A percentile compares a stretch with the other conserved stretches of the same genome.
phyloP scores from a whole-genome alignment of 164 flowering plant species.

The Chimonanthus salicifolius region DNA sequence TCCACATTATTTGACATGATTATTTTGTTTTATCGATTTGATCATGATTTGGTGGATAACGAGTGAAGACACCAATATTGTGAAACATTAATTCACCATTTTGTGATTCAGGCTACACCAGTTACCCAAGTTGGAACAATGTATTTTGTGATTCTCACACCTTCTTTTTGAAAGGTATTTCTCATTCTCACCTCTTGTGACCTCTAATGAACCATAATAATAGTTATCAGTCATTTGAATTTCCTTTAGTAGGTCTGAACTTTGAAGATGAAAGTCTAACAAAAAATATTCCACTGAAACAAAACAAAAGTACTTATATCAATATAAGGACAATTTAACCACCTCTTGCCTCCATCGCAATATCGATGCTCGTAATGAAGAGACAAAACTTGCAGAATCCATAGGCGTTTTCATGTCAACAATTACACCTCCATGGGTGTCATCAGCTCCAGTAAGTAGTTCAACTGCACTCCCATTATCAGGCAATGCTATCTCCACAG shows the following conservation, averaged over 20 bases:
- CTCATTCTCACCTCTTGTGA: no score
- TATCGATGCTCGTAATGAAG: conserved; percentile 39
- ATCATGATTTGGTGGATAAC: no score
- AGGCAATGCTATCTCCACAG: conserved; percentile 5
- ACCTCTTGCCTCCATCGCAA: conserved; percentile 51
- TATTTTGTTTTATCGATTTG: no score
- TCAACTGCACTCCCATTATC: conserved; percentile 27
- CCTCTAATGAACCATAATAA: not conserved
- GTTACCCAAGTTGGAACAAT: no score
- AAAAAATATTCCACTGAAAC: not conserved
- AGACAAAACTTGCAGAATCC: conserved; percentile 31
- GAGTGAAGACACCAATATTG: no score
- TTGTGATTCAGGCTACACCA: no score
- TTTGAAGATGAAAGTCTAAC: not conserved
- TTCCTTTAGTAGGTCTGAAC: not conserved
- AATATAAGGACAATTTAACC: not conserved
- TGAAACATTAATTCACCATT: no score
- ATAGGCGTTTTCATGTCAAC: conserved; percentile 45
- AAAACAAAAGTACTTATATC: not conserved
- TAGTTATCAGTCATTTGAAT: not conserved
- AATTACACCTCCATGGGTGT: conserved; percentile 44
- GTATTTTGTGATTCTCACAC: no score
- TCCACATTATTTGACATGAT: no score
- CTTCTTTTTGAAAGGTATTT: no score
- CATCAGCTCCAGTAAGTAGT: conserved; percentile 33